A percentile compares a stretch with the other conserved stretches of the same genome.
phyloP scores from a whole-genome alignment of 805 yeast species.

The Lipomyces oligophaga region DNA sequence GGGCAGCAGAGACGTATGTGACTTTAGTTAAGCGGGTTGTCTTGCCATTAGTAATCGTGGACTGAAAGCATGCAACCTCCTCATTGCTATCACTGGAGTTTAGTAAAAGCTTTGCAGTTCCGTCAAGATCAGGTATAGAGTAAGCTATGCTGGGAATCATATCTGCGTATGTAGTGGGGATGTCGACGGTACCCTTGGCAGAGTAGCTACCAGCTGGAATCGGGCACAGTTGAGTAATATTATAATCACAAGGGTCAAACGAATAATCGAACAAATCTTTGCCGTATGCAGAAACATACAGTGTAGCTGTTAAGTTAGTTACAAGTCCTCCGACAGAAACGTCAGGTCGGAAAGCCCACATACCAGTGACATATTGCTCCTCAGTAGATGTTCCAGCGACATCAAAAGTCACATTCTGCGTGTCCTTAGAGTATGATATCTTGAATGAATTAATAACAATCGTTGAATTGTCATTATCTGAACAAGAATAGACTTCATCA shows the following conservation, averaged over 20 bases:
- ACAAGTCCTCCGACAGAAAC: background rate
- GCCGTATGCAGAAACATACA: conserved; percentile 34
- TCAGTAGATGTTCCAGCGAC: conserved; percentile 20
- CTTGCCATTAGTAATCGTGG: conserved; percentile 37
- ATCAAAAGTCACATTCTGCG: conserved; percentile 24
- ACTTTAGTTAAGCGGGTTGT: conserved; percentile 32
- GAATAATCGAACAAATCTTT: conserved; percentile 29
- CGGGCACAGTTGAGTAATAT: conserved; percentile 36
- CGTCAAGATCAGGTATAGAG: conserved; percentile 38
- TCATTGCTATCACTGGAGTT: conserved; percentile 28
- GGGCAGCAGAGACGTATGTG: conserved; percentile 33
- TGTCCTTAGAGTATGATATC: conserved; percentile 14
- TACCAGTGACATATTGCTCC: conserved; percentile 22
- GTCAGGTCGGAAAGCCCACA: background rate
- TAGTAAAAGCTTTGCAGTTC: conserved; percentile 30
- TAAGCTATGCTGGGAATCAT: conserved; percentile 36
- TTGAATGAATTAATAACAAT: conserved; percentile 12
- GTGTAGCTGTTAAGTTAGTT: conserved; percentile 9
- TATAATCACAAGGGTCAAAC: conserved; percentile 36
- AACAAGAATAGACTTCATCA: conserved; percentile 17
- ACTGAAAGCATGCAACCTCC: conserved; percentile 31
- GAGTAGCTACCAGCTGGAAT: conserved; percentile 31
- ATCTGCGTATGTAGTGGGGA: conserved; percentile 33
- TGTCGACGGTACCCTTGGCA: conserved; percentile 32
- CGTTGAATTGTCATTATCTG: conserved; percentile 11